Evolutionary conservation across 306 rosid genomes (phyloP).

Genomic region (Hylodesmum podocarpum): DNA sequence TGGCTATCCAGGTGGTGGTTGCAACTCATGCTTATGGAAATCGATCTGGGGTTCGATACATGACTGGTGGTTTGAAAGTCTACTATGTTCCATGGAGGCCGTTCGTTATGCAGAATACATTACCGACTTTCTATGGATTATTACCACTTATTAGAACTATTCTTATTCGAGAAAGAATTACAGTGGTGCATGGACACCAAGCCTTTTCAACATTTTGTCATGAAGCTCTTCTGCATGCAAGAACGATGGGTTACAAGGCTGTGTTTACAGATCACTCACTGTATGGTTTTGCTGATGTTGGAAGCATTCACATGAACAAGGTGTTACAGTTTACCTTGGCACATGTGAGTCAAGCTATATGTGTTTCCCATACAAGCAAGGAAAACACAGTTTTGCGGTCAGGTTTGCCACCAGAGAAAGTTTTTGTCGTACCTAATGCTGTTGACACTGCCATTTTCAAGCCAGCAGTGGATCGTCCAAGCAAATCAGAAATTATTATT

Average conservation of each 20-base stretch:
- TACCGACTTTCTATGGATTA: conserved; percentile 76
- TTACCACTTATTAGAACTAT: conserved; percentile 78
- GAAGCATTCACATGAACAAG: conserved; percentile 99
- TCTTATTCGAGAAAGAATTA: conserved; percentile 79
- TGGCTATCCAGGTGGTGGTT: conserved; percentile 74
- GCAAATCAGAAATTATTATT: conserved; percentile 57
- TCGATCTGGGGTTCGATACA: conserved; percentile 87
- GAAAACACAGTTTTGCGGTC: conserved; percentile 89
- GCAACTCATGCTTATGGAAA: conserved; percentile 90
- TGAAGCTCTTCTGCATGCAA: conserved; percentile 83
- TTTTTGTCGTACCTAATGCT: conserved; percentile 89
- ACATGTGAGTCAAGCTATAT: conserved; percentile 89
- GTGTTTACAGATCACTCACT: conserved; percentile 92
- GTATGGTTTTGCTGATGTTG: conserved; percentile 85
- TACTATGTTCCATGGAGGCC: conserved; percentile 92
- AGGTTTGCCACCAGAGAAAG: conserved; percentile 88
- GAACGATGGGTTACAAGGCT: conserved; percentile 90
- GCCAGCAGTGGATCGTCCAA: conserved; percentile 66
- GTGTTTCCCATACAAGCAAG: conserved; percentile 97
- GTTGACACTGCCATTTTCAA: conserved; percentile 96
- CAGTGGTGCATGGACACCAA: conserved; percentile 89
- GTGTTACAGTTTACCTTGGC: conserved; percentile 92
- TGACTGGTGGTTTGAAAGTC: conserved; percentile 87
- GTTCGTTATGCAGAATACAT: conserved; percentile 84
- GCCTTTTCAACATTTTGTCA: conserved; percentile 95